These are phyloP conservation scores for Platanthera zijinensis DNA, from an alignment of 106 monocot species.

Conservation along the genomic window DNA sequence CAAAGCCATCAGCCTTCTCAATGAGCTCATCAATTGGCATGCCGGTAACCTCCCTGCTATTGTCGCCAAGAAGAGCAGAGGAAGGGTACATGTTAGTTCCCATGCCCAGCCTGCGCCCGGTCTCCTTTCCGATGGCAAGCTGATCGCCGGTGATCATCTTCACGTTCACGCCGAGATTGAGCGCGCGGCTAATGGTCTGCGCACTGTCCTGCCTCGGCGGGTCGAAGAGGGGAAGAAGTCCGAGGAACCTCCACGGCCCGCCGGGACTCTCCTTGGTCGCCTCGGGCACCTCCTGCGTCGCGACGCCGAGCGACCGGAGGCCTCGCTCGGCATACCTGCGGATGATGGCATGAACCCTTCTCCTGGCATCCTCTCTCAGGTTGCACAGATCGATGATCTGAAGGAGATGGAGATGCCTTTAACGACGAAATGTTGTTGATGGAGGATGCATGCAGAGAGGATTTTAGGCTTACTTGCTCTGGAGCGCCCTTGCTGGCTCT, in stretches of 20 bases:
- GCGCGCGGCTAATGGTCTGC: conserved; percentile 51
- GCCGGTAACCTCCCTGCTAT: conserved; percentile 11
- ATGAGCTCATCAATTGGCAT: conserved; percentile 18
- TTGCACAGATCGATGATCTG: conserved; percentile 63
- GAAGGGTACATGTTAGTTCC: conserved; percentile 77
- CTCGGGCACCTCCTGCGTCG: conserved; percentile 46
- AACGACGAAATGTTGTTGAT: no score
- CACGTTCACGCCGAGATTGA: conserved; percentile 65
- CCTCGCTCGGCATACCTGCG: conserved; percentile 53
- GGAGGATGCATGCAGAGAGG: no score
- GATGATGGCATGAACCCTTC: conserved; percentile 39
- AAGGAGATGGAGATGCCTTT: no score
- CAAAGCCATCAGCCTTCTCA: conserved; percentile 19
- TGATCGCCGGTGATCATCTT: conserved; percentile 72
- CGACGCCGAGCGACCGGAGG: conserved; percentile 49
- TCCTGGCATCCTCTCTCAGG: conserved; percentile 21
- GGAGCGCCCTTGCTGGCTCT: conserved; percentile 81
- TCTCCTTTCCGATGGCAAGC: conserved; percentile 71
- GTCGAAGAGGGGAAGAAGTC: conserved; percentile 59
- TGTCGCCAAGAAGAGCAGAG: conserved; percentile 43
- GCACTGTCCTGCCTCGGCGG: conserved; percentile 69
- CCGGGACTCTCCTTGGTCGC: conserved; percentile 34
- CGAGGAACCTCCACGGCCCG: conserved; percentile 55
- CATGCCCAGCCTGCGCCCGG: conserved; percentile 60
- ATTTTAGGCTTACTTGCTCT: conserved; percentile 37